These are phyloP conservation scores for Sphagnum tenellum DNA, from an alignment of 225 moss, liverwort and hornwort genomes.

Conservation along the genomic window DNA sequence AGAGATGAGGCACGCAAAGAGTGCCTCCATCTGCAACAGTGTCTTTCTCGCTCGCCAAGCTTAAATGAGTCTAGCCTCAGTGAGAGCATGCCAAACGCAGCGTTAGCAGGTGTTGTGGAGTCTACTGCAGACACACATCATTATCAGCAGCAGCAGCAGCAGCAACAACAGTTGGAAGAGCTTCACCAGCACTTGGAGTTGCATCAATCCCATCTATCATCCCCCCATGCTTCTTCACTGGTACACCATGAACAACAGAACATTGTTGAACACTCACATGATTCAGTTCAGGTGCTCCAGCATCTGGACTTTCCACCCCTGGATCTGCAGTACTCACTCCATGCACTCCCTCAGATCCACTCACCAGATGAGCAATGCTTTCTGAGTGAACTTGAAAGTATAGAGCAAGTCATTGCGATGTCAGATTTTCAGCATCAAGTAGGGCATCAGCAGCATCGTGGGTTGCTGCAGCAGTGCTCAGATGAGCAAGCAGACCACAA, in stretches of 20 bases:
- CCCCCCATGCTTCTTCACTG: slow-evolving; percentile 13
- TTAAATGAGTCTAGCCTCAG: slow-evolving; percentile 33
- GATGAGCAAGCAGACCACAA: slow-evolving; percentile 52
- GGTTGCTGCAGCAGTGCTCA: slow-evolving; percentile 22
- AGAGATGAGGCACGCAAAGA: slow-evolving; percentile 74
- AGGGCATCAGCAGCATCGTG: no score
- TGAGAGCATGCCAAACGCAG: slow-evolving; percentile 18
- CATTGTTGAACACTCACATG: slow-evolving; percentile 34
- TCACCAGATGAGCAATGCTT: slow-evolving; percentile 43
- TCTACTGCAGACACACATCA: slow-evolving; percentile 29
- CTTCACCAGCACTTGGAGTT: slow-evolving; percentile 66
- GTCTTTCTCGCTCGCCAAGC: slow-evolving; percentile 51
- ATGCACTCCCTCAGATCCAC: slow-evolving; percentile 31
- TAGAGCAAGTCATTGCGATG: slow-evolving; percentile 28
- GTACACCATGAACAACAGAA: slow-evolving; percentile 46
- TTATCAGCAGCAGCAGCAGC: slow-evolving; percentile 50
- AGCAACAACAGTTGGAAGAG: slow-evolving; percentile 27
- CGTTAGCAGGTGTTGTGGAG: slow-evolving; percentile 3
- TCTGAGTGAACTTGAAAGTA: slow-evolving; percentile 29
- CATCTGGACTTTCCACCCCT: slow-evolving; percentile 34
- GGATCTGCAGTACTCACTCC: slow-evolving; percentile 34
- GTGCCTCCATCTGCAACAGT: slow-evolving; percentile 43
- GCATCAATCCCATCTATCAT: slow-evolving; percentile 29
- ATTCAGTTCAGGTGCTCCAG: slow-evolving; percentile 27
- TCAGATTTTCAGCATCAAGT: slow-evolving; percentile 18